Base-by-base conservation (phyloP, 768 basidiomycete genomes). In the Termitomyces heimii region DNA sequence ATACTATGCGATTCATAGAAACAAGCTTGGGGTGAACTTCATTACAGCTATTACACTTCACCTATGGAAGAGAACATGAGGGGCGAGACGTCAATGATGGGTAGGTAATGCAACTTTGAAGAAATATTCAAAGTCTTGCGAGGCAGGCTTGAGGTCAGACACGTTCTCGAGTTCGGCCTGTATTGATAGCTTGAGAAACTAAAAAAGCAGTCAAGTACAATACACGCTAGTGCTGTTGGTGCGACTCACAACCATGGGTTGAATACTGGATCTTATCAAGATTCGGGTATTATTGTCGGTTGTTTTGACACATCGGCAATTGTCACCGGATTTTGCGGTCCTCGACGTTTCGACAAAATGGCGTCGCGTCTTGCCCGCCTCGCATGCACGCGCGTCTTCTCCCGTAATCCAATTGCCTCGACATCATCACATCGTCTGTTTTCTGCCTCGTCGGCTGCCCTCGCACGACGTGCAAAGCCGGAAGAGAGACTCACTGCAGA, bases 91-190 rank as follows among this genome's bases (percentile, higher is more conserved):
- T 35, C n/a, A 31, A 32, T 44, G 46, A 35, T 24, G 42, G 42
- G 12, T 32, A 20, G 7, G 37, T n/a, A 47, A 29, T 29, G 58
- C n/a, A 50, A 89, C 90, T 76, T 86, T 69, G 75, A 94, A 93
- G 76, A 88, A 86, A 68, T 82, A 94, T 56, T 92, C 87, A 62
- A 88, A 94, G 61, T 85, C 80, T 31, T 84, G 77, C 4, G 75
- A 70, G n/a, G 80, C 77, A 31, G 91, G 91, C 50, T 73, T 71
- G 29, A 94, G 73, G 63, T 82, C 75, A 9, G 89, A 88, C 58
- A 92, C 83, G 62, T 88, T 86, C 68, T 93, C 89, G 44, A 94
- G 78, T 3, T 89, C 87, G 12, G 91, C 92, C 71, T 85, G 84
- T 68, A 90, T 88, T 46, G 83, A 86, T 31, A 89, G 73, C 59